These are phyloP conservation scores for Nicotiana rustica DNA, from an alignment of 305 asterid species.

Conservation along the genomic window DNA sequence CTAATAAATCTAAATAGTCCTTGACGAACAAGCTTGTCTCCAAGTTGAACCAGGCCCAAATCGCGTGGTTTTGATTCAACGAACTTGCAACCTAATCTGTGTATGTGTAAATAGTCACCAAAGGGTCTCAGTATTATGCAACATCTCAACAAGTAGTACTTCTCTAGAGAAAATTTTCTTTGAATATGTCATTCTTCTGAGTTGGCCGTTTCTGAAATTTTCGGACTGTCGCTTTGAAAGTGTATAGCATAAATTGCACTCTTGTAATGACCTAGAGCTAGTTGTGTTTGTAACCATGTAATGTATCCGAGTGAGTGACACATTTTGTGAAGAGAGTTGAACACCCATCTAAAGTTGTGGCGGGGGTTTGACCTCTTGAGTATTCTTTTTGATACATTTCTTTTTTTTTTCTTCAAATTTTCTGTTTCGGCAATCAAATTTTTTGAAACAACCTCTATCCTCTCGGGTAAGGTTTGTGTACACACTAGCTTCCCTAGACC, in stretches of 20 bases:
- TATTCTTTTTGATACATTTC: background rate
- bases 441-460: too few relatives aligned
- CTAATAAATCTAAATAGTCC: constrained; percentile 65
- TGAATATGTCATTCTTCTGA: constrained; percentile 5
- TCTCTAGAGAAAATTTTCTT: constrained; percentile 12
- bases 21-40: constrained; percentile 41
- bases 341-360: background rate
- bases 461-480: too few relatives aligned
- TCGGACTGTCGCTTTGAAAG: background rate
- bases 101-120: constrained; percentile 21
- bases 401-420: background rate
- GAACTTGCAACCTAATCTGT: background rate
- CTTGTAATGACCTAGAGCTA: constrained; percentile 25
- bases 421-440: background rate
- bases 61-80: background rate
- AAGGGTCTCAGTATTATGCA: constrained; percentile 6
- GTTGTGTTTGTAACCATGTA: constrained; percentile 8
- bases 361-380: background rate
- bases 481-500: too few relatives aligned
- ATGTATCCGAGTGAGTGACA: constrained; percentile 8
- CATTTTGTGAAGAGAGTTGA: background rate
- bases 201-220: background rate
- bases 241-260: constrained; percentile 18
- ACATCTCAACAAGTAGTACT: background rate
- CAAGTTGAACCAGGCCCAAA: background rate